phyloP scores from a whole-genome alignment of 768 basidiomycete species.

The Lyophyllum atratum region DNA sequence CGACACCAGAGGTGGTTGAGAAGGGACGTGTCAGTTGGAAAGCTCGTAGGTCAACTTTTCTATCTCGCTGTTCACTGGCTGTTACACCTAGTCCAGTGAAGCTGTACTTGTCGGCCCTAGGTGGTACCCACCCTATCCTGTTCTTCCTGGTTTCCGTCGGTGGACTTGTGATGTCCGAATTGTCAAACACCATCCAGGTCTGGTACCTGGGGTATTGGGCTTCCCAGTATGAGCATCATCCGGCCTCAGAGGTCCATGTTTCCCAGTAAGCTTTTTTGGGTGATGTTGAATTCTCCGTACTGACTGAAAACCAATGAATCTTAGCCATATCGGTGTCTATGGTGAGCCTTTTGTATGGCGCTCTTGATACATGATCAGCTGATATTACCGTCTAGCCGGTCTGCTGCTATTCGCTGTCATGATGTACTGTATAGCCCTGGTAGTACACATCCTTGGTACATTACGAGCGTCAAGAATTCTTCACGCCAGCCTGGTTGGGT shows the following conservation, averaged over 20 bases:
- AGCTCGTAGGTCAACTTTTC: slow-evolving; percentile 29
- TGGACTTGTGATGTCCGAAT: slow-evolving; percentile 20
- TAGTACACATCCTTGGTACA: slow-evolving; percentile 44
- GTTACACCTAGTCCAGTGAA: slow-evolving; percentile 23
- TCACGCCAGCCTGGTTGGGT: slow-evolving; percentile 48
- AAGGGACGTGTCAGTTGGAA: slow-evolving; percentile 58
- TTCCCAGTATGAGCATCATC: slow-evolving; percentile 36
- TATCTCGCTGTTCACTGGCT: slow-evolving; percentile 16
- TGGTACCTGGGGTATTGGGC: slow-evolving; percentile 48
- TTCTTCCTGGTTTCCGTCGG: slow-evolving; percentile 31
- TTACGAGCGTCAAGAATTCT: slow-evolving; percentile 54
- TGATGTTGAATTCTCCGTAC: background rate
- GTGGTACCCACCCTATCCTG: slow-evolving; percentile 30
- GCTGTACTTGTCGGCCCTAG: slow-evolving; percentile 36
- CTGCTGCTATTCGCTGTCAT: slow-evolving; percentile 31
- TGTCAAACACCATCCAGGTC: slow-evolving; percentile 28
- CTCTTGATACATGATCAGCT: background rate
- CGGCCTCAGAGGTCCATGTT: slow-evolving; percentile 32
- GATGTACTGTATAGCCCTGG: slow-evolving; percentile 31
- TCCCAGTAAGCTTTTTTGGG: slow-evolving; percentile 29
- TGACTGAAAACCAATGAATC: background rate
- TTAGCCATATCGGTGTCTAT: slow-evolving; percentile 51
- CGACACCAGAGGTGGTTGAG: slow-evolving; percentile 60
- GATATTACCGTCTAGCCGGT: slow-evolving; percentile 14
- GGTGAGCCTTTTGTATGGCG: slow-evolving; percentile 10